Conservation (phyloP, 2,329 filamentous ascomycete genomes). For the Hymenoscyphus infarciens region DNA sequence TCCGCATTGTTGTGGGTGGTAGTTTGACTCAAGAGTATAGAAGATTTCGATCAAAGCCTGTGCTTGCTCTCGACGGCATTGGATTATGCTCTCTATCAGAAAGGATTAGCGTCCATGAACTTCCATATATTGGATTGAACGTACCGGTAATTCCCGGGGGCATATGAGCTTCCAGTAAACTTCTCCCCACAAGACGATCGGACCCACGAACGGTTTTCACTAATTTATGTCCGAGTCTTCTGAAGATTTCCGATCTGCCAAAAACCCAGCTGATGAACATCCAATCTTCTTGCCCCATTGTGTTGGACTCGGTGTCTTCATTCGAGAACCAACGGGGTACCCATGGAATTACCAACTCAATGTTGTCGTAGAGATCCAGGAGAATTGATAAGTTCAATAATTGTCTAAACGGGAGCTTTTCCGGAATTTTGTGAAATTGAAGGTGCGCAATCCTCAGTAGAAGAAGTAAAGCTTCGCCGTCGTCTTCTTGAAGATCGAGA, state of each 20-base stretch:
- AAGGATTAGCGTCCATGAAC: not conserved
- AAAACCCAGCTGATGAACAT: constrained; percentile 11
- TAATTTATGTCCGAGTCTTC: not conserved
- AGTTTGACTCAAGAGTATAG: not conserved
- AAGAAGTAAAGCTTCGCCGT: constrained; percentile 7
- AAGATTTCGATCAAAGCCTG: not conserved
- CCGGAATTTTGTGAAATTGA: constrained; percentile 1
- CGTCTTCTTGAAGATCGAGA: constrained; percentile 10
- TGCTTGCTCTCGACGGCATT: not conserved
- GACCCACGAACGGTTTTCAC: not conserved
- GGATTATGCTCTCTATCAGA: not conserved
- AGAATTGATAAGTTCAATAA: constrained; percentile 2
- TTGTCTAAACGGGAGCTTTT: not conserved
- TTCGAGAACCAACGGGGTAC: not conserved
- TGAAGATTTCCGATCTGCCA: not conserved
- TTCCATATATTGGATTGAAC: not conserved
- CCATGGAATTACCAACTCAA: not conserved
- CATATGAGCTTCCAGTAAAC: not conserved
- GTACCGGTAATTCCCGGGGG: not conserved
- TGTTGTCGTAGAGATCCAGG: constrained; percentile 1
- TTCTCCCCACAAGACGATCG: not conserved
- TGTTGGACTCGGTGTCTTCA: not conserved
- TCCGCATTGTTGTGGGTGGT: no score
- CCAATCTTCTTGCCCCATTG: constrained; percentile 1
- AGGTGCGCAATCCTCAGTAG: constrained; percentile 14